Conservation (phyloP, 1,139 yeast species). For the Groenewaldozyma sp. region DNA sequence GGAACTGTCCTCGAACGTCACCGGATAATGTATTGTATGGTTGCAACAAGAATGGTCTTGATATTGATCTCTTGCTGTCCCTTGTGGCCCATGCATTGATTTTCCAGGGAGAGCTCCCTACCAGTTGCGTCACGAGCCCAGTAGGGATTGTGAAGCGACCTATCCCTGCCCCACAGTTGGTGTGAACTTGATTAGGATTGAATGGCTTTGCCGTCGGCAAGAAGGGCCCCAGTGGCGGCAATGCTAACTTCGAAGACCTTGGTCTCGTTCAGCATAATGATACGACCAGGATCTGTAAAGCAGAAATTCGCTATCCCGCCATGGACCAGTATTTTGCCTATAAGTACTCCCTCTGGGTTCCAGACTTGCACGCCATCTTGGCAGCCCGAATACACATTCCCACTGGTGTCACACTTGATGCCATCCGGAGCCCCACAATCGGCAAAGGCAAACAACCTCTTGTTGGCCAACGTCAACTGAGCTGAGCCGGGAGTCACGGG, state of each 20-base stretch:
- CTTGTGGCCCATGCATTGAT: no score
- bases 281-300: constrained; percentile 16
- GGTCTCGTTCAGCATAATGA: constrained; percentile 19
- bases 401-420: constrained; percentile 22
- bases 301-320: constrained; percentile 24
- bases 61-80: no score
- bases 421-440: constrained; percentile 26
- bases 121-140: no score
- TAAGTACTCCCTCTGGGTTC: constrained; percentile 20
- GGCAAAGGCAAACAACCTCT: constrained; percentile 21
- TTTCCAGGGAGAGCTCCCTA: no score
- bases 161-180: no score
- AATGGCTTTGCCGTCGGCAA: no score
- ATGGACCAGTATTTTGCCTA: constrained; percentile 22
- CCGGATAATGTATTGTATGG: no score
- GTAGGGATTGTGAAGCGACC: no score
- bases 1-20: no score
- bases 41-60: no score
- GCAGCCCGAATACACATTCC: constrained; percentile 25
- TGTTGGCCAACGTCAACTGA: constrained; percentile 12
- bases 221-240: constrained; percentile 14
- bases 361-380: constrained; percentile 26
- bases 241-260: constrained; percentile 15
- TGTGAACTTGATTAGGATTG: no score
- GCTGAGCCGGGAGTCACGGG: constrained; percentile 8